phyloP scores from a whole-genome alignment of 106 monocot species.

The Platanthera guangdongensis region DNA sequence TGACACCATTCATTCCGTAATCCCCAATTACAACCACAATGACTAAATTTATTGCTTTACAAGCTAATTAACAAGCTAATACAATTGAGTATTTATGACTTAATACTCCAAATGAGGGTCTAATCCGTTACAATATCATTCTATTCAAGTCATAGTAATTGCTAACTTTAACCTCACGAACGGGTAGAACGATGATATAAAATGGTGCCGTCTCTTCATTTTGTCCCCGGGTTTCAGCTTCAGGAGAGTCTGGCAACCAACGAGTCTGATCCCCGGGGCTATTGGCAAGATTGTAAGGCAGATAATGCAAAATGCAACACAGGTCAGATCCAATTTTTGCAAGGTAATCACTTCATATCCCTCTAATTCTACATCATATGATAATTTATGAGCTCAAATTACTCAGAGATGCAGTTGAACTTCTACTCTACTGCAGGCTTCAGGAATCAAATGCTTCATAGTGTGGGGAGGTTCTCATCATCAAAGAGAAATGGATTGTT shows the following conservation, averaged over 20 bases:
- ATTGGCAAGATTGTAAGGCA: conserved; percentile 41
- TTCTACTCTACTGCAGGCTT: conserved; percentile 25
- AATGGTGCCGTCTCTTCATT: background rate
- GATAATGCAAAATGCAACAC: conserved; percentile 41
- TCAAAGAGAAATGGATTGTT: conserved; percentile 46
- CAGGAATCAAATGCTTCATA: conserved; percentile 45
- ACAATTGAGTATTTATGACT: too few relatives aligned
- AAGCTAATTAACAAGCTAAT: too few relatives aligned
- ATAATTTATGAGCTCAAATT: too few relatives aligned
- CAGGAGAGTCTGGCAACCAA: conserved; percentile 46
- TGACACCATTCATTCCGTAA: too few relatives aligned
- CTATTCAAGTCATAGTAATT: too few relatives aligned
- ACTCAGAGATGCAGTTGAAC: background rate
- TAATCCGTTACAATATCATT: too few relatives aligned
- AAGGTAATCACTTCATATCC: conserved; percentile 23
- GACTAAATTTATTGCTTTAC: too few relatives aligned
- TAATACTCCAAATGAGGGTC: too few relatives aligned
- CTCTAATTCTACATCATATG: background rate
- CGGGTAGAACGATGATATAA: background rate
- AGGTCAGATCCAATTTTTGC: conserved; percentile 51
- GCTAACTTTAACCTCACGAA: too few relatives aligned
- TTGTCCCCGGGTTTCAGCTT: conserved; percentile 29
- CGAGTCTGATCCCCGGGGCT: conserved; percentile 49
- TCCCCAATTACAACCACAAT: too few relatives aligned
- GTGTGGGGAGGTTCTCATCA: conserved; percentile 21